Evolutionary conservation across 2,329 filamentous ascomycete genomes (phyloP), one percentile per base, ranked within the genome.

Genomic region (Sporothrix sp.): DNA sequence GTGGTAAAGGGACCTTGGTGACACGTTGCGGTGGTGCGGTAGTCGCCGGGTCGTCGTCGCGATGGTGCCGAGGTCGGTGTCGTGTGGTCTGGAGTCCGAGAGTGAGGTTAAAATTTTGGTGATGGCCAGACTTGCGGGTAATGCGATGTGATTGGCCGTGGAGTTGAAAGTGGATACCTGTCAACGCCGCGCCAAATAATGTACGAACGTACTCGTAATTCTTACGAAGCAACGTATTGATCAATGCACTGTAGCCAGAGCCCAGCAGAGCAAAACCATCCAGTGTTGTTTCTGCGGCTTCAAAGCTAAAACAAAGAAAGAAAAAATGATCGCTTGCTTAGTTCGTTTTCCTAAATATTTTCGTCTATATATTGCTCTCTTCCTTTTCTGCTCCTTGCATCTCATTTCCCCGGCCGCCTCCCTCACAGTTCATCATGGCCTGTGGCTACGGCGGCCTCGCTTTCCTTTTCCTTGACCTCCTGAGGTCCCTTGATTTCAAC

Each of bases 361-460:
- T 7, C 13, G 1, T 9, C 23, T 33, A 30, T 9, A 18, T 21
- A 2, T 11, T 16, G n/a, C 7, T 25, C n/a, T 10, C 38, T 14
- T 27, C 25, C 18, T 6, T 18, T 13, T 25, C 30, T 28, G 28
- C 3, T 48, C 18, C 25, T 9, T 18, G 1, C 13, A 14, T 7
- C 9, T 30, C 44, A n/a, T n/a, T n/a, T n/a, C n/a, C n/a, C n/a
- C n/a, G n/a, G n/a, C n/a, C n/a, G n/a, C n/a, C n/a, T n/a, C n/a
- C n/a, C n/a, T n/a, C 75, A 90, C 67, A 91, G 66, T 69, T 76
- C 74, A 48, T 94, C 88, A 56, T 87, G 78, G 52, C 88, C 88
- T 37, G 78, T 80, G 43, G 85, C 81, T 68, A 84, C 86, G 56
- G 81, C 74, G 28, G 81, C 78, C 62, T 76, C 76, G 28, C 81